These are phyloP conservation scores for Ophiostoma sp. DNA, from an alignment of 2,329 filamentous ascomycete genomes.

Conservation along the genomic window DNA sequence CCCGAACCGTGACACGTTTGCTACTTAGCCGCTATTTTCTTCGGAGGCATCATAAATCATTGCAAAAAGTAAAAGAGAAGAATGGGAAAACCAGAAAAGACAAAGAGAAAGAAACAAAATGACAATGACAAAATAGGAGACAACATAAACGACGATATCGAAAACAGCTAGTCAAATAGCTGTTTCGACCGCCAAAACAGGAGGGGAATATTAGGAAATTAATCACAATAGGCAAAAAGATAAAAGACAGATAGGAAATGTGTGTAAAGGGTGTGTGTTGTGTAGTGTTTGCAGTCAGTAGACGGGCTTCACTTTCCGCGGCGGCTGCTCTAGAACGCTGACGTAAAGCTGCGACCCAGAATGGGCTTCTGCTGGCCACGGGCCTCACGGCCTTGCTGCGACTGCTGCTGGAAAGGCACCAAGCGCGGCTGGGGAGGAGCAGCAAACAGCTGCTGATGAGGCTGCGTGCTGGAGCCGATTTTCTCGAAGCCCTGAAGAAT, in stretches of 20 bases:
- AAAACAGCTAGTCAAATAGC: not conserved
- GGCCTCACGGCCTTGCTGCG: constrained; percentile 28
- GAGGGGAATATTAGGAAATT: not conserved
- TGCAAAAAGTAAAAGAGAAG: constrained; percentile 18
- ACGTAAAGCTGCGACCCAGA: constrained; percentile 39
- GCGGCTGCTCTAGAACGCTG: constrained; percentile 33
- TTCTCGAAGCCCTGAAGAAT: constrained; percentile 71
- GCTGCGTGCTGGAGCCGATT: constrained; percentile 52
- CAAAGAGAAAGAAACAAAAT: constrained; percentile 12
- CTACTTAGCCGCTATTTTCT: constrained; percentile 23
- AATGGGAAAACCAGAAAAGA: constrained; percentile 9
- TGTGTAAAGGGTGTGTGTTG: not conserved
- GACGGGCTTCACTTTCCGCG: not conserved
- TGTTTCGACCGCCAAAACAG: not conserved
- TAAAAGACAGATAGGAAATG: not conserved
- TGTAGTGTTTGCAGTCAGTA: not conserved
- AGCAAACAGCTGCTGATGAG: constrained; percentile 27
- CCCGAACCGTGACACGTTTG: constrained; percentile 10
- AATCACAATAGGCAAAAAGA: not conserved
- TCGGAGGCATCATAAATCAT: constrained; percentile 29
- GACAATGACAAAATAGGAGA: not conserved
- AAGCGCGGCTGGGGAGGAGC: constrained; percentile 36
- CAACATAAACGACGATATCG: constrained; percentile 2
- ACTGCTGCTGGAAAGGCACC: constrained; percentile 32
- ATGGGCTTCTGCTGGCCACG: constrained; percentile 34